phyloP scores from a whole-genome alignment of 192 early-diverging fungal species.

The Coemansia sp. region DNA sequence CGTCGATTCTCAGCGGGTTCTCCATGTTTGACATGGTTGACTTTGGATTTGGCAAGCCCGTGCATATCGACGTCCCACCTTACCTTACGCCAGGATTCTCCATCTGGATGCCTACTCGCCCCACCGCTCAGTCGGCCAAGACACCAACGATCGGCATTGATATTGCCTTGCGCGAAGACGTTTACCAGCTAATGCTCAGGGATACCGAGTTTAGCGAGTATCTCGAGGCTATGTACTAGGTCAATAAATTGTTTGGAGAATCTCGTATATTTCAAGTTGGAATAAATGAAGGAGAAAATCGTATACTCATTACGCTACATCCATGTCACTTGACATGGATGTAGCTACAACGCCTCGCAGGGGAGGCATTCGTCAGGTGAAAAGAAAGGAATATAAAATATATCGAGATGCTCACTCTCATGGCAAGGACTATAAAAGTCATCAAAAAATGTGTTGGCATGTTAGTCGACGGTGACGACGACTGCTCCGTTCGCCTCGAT shows the following conservation, averaged over 20 bases:
- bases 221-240: slow-evolving; percentile 16
- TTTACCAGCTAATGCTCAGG: slow-evolving; percentile 10
- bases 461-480: slow-evolving; percentile 23
- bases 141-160: slow-evolving; percentile 7
- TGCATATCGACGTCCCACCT: slow-evolving; percentile 36
- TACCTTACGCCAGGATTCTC: slow-evolving; percentile 47
- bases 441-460: not conserved
- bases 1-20: slow-evolving; percentile 24
- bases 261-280: not conserved
- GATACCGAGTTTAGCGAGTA: slow-evolving; percentile 35
- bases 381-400: not conserved
- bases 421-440: no score
- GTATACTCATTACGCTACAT: slow-evolving; percentile 8
- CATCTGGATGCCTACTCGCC: slow-evolving; percentile 31
- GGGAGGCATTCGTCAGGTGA: slow-evolving; percentile 22
- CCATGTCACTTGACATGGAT: not conserved
- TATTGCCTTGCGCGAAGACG: slow-evolving; percentile 26
- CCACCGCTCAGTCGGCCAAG: not conserved
- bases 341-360: slow-evolving; percentile 17
- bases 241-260: not conserved
- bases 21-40: slow-evolving; percentile 28
- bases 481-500: slow-evolving; percentile 34
- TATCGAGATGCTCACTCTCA: not conserved
- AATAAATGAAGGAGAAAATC: not conserved
- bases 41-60: slow-evolving; percentile 32